These are phyloP conservation scores for Monascus purpureus DNA, from an alignment of 495 filamentous ascomycete species.

Conservation along the genomic window DNA sequence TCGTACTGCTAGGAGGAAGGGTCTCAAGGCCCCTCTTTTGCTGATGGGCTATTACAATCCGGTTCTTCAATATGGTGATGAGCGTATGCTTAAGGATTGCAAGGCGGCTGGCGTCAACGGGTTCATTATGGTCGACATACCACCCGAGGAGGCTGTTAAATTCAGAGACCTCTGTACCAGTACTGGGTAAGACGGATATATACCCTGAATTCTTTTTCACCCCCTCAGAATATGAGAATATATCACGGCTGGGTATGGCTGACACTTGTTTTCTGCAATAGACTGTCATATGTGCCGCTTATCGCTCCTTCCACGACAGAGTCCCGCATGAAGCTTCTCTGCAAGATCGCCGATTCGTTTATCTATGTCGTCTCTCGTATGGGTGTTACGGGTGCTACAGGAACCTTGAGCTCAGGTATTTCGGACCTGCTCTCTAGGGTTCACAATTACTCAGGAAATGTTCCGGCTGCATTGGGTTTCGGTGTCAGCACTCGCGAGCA, in stretches of 20 bases:
- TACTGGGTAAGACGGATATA: conserved; percentile 40
- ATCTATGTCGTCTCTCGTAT: conserved; percentile 98
- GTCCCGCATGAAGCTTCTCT: conserved; percentile 82
- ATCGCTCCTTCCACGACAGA: conserved; percentile 94
- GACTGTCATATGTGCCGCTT: conserved; percentile 85
- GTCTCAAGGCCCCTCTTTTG: conserved; percentile 67
- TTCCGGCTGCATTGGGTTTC: conserved; percentile 85
- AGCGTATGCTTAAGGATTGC: conserved; percentile 72
- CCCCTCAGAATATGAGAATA: too few relatives aligned
- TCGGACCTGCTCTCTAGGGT: conserved; percentile 70
- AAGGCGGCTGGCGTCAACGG: conserved; percentile 82
- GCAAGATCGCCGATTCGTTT: conserved; percentile 95
- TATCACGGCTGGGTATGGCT: too few relatives aligned
- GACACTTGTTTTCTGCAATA: conserved; percentile 12
- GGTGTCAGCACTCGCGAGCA: conserved; percentile 93
- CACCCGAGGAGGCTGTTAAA: conserved; percentile 87
- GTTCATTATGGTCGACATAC: conserved; percentile 94
- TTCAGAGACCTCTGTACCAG: conserved; percentile 76
- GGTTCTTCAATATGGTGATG: conserved; percentile 82
- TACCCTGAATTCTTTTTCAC: not conserved
- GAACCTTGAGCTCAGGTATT: conserved; percentile 63
- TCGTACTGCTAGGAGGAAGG: conserved; percentile 55
- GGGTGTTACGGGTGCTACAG: conserved; percentile 88
- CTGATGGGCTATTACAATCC: conserved; percentile 99
- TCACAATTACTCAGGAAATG: conserved; percentile 82